Base-by-base conservation (phyloP, 441 rosid species). In the Pelargonium citronellum region DNA sequence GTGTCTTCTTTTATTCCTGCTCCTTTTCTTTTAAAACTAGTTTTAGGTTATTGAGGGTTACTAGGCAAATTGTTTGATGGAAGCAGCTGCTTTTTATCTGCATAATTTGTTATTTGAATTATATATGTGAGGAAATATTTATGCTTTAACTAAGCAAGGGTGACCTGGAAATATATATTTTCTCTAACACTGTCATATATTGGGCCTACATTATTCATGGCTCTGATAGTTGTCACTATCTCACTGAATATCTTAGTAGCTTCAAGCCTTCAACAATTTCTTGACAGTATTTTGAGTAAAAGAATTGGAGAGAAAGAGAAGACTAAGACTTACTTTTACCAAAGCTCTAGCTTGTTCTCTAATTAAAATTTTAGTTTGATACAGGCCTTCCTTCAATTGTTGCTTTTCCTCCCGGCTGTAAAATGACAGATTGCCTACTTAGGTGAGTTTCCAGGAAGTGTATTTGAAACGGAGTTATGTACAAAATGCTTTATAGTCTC, bases 301-400 rank as follows among this genome's bases (percentile, higher is more conserved):
- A 6, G 27, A 15, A 34, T 24, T 15, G 44, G 11, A 64, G 15
- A 34, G 22, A n/a, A 64, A 64, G 15, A 64, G 17, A 11, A 16
- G 17, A 34, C 7, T 7, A 46, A n/a, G 67, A n/a, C 47, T 39
- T 64, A 34, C 7, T 64, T 64, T n/a, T 30, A 16, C 67, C 20
- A 39, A 6, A 39, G 11, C 67, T 13, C 47, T 37, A 1, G 24
- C 46, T 64, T 27, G 67, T 30, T 62, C 65, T 62, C 67, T 66
- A 61, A 64, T 17, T 39, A 68, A 43, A 68, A 20, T 15, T 11
- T 60, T 7, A 69, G 75, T 73, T 65, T 17, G 71, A 77, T 73
- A 67, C 89, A 92, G 97, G 98, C 78, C 80, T 95, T 79, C 98
- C 99, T 73, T 86, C 91, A 53, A 67, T 92, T 73, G 71, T 89